Conservation (phyloP, 2,329 filamentous ascomycete species). For the Penicillium sclerotiorum region DNA sequence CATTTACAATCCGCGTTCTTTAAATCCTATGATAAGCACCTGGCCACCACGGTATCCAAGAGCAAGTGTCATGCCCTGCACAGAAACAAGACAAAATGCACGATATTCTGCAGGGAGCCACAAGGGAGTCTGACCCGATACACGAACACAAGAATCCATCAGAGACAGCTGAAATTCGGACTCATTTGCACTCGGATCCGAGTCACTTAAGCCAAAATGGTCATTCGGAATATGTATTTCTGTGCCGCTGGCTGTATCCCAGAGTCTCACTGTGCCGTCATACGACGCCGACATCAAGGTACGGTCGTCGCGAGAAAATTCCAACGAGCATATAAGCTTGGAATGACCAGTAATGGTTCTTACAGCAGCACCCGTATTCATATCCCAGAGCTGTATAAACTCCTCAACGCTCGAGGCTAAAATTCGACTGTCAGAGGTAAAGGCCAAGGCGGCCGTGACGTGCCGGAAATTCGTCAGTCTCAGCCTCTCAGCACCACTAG, state of each 20-base stretch:
- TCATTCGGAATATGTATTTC: too few species aligned
- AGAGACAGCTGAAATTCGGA: neutral
- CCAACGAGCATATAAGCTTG: neutral
- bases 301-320: slow-evolving; percentile 10
- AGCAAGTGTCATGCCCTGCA: neutral
- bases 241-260: slow-evolving; percentile 7
- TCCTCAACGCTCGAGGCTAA: neutral
- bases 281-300: slow-evolving; percentile 22
- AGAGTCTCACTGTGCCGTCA: slow-evolving; percentile 17
- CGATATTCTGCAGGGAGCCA: neutral
- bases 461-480: too few species aligned
- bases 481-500: too few species aligned
- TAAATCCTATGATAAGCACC: too few species aligned
- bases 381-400: neutral
- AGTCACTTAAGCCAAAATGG: too few species aligned
- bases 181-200: neutral
- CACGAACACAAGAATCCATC: too few species aligned
- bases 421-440: neutral
- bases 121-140: neutral
- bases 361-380: neutral
- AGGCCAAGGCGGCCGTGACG: too few species aligned
- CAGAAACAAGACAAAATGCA: neutral
- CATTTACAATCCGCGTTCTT: too few species aligned
- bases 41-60: neutral
- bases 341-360: neutral